Evolutionary conservation across 306 rosid species (phyloP).

Genomic region (Dicorynia guianensis): DNA sequence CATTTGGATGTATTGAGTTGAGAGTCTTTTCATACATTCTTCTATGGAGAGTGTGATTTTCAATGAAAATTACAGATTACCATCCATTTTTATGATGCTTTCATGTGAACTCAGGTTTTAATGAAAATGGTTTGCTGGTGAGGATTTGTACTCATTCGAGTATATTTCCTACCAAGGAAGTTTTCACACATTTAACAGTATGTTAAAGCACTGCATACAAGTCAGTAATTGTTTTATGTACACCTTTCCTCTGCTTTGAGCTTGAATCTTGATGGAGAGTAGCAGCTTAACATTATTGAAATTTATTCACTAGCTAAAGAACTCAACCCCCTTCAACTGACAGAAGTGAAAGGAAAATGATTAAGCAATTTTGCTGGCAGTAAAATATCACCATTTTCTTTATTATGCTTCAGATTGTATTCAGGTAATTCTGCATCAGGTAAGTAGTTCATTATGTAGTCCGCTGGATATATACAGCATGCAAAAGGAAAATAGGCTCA

Average conservation of each 20-base stretch:
- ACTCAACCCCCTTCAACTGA: constrained; percentile 3
- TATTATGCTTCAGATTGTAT: background rate
- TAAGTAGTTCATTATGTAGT: constrained; percentile 2
- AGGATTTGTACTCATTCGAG: background rate
- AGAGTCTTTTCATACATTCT: background rate
- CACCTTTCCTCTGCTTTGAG: constrained; percentile 13
- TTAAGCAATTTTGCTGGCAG: background rate
- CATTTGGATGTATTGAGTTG: background rate
- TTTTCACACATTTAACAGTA: background rate
- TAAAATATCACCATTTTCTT: background rate
- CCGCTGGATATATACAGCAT: background rate
- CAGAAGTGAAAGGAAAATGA: background rate
- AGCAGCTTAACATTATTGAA: constrained; percentile 13
- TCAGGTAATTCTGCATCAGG: background rate
- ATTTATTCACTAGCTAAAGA: background rate
- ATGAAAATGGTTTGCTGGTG: background rate
- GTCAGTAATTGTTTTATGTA: background rate
- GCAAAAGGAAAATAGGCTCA: constrained; percentile 1
- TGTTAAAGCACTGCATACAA: background rate
- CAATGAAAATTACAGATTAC: background rate
- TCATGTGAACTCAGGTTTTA: background rate
- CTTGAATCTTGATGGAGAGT: constrained; percentile 12
- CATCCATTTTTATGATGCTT: background rate
- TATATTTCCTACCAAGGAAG: background rate
- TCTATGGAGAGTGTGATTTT: background rate